A percentile compares a stretch with the other conserved stretches of the same genome.
Conservation (phyloP, 257 asterid genomes). For the Leptodermis oblonga region DNA sequence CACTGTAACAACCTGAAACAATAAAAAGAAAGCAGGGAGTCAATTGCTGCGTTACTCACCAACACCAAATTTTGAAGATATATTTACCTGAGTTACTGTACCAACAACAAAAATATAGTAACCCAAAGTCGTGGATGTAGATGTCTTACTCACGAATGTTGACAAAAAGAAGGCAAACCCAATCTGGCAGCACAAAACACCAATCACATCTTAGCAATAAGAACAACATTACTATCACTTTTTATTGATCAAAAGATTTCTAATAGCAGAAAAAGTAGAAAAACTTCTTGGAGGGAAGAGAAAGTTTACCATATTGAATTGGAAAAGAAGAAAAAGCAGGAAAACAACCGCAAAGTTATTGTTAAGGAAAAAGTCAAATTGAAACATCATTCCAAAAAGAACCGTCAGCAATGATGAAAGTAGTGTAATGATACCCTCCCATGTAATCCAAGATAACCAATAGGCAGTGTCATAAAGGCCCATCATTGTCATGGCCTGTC, state of each 20-base stretch:
- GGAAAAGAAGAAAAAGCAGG: slow-evolving; percentile 79
- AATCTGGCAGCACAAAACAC: slow-evolving; percentile 39
- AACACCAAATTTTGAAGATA: slow-evolving; percentile 13
- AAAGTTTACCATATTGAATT: slow-evolving; percentile 69
- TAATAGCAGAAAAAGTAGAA: not conserved
- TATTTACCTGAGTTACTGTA: slow-evolving; percentile 71
- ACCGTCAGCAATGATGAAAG: slow-evolving; percentile 68
- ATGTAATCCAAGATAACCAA: slow-evolving; percentile 90
- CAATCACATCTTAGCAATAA: slow-evolving; percentile 12
- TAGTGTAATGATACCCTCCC: slow-evolving; percentile 74
- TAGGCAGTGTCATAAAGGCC: slow-evolving; percentile 94
- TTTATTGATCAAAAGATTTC: not conserved
- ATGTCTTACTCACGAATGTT: slow-evolving; percentile 68
- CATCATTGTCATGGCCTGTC: slow-evolving; percentile 91
- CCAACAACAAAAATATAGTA: slow-evolving; percentile 69
- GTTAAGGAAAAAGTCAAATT: slow-evolving; percentile 75
- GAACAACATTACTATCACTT: not conserved
- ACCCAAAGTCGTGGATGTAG: slow-evolving; percentile 75
- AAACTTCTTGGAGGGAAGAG: not conserved
- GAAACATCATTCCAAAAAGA: slow-evolving; percentile 95
- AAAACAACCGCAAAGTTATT: slow-evolving; percentile 70
- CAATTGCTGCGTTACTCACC: slow-evolving; percentile 14
- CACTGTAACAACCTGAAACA: slow-evolving; percentile 65
- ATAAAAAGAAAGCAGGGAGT: slow-evolving; percentile 15
- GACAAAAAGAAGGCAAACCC: slow-evolving; percentile 80